phyloP scores from a whole-genome alignment of 2,329 filamentous ascomycete genomes.

The Elsinoe ampelina region DNA sequence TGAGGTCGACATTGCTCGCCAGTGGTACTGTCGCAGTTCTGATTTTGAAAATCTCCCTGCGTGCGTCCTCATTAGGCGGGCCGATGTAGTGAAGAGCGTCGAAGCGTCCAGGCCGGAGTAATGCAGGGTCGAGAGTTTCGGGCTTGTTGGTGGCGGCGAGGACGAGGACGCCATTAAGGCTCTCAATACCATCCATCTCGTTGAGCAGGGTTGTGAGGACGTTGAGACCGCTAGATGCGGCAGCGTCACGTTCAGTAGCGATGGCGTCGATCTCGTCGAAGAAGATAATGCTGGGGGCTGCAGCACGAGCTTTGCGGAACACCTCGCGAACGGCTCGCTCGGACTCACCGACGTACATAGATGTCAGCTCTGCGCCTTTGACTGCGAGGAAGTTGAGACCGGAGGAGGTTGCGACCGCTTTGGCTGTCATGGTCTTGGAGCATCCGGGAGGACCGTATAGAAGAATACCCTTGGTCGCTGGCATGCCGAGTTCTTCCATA shows the following conservation, averaged over 20 bases:
- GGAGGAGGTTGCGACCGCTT: slow-evolving; percentile 82
- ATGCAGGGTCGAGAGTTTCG: slow-evolving; percentile 72
- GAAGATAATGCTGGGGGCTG: slow-evolving; percentile 86
- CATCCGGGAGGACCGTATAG: slow-evolving; percentile 90
- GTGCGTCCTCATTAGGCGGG: slow-evolving; percentile 62
- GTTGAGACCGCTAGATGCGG: slow-evolving; percentile 54
- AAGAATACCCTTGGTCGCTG: slow-evolving; percentile 70
- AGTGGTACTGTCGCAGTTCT: slow-evolving; percentile 55
- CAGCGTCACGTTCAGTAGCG: slow-evolving; percentile 45
- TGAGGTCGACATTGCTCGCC: slow-evolving; percentile 54
- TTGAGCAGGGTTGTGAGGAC: slow-evolving; percentile 83
- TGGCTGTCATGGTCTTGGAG: slow-evolving; percentile 86
- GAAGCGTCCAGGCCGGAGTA: slow-evolving; percentile 78
- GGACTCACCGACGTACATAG: slow-evolving; percentile 95
- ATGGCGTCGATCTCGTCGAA: slow-evolving; percentile 96
- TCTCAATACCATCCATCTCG: slow-evolving; percentile 92
- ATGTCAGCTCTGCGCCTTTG: slow-evolving; percentile 85
- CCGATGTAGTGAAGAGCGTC: slow-evolving; percentile 80
- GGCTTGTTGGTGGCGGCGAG: slow-evolving; percentile 89
- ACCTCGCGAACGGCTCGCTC: slow-evolving; percentile 78
- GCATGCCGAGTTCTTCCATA: slow-evolving; percentile 43
- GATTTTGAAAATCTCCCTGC: slow-evolving; percentile 66
- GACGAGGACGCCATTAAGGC: slow-evolving; percentile 71
- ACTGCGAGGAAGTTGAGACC: slow-evolving; percentile 90
- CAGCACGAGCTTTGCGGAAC: slow-evolving; percentile 76